Conservation (phyloP, 2,329 filamentous ascomycete species). For the Xylariaceae sp. region DNA sequence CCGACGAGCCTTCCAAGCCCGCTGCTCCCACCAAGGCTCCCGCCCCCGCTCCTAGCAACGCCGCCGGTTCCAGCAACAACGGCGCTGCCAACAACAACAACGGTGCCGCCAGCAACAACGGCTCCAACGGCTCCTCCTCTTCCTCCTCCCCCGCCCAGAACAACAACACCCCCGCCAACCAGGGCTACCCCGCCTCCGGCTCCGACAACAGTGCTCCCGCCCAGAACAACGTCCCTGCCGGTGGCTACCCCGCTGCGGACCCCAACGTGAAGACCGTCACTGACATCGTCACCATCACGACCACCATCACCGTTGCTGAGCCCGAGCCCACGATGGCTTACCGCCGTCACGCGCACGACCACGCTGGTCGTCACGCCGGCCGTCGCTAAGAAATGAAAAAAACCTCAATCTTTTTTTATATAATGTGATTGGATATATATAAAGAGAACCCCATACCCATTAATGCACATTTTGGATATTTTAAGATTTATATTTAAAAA, state of each 20-base stretch:
- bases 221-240: slow-evolving; percentile 20
- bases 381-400: background rate
- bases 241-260: slow-evolving; percentile 17
- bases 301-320: slow-evolving; percentile 20
- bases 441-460: background rate
- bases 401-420: background rate
- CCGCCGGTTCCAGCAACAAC: no score
- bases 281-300: slow-evolving; percentile 44
- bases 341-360: slow-evolving; percentile 25
- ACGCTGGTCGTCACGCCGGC: slow-evolving; percentile 23
- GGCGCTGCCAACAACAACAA: background rate
- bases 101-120: background rate
- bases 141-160: slow-evolving; percentile 1
- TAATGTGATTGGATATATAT: no score
- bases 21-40: slow-evolving; percentile 4
- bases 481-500: no score
- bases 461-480: background rate
- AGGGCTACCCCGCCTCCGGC: no score
- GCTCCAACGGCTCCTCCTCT: background rate
- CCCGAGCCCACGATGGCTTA: slow-evolving; percentile 20
- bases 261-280: slow-evolving; percentile 37
- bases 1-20: slow-evolving; percentile 11
- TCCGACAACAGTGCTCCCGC: background rate
- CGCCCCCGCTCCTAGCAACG: no score
- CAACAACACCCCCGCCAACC: background rate